Percentiles rank a stretch among this genome's conserved stretches.
Evolutionary conservation across 2,329 filamentous ascomycete genomes (phyloP).

Genomic region (Huntiella abstrusa): DNA sequence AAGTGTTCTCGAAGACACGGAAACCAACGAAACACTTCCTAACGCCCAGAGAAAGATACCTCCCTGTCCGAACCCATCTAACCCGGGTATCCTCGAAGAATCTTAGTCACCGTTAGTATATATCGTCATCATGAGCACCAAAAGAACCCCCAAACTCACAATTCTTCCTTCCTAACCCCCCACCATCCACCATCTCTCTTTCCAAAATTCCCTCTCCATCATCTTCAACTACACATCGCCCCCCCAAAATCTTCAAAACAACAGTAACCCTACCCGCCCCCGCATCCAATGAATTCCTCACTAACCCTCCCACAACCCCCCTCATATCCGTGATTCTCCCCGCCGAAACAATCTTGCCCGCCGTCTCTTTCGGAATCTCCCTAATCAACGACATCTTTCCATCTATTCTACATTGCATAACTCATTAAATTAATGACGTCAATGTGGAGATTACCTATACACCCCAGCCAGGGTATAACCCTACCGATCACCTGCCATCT

Average conservation of each 20-base stretch:
- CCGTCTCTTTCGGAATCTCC: no score
- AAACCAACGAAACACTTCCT: slow-evolving; percentile 55
- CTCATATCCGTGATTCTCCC: slow-evolving; percentile 19
- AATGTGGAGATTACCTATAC: no score
- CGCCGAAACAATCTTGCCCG: no score
- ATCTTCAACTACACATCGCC: slow-evolving; percentile 66
- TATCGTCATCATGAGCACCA: not conserved
- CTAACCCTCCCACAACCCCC: slow-evolving; percentile 48
- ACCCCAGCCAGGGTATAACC: no score
- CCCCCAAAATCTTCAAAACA: slow-evolving; percentile 54
- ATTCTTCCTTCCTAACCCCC: slow-evolving; percentile 54
- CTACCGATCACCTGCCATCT: not conserved
- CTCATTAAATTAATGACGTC: no score
- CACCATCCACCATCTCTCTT: slow-evolving; percentile 48
- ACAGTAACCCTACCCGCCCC: slow-evolving; percentile 48
- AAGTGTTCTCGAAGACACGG: slow-evolving; percentile 24
- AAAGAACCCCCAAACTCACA: slow-evolving; percentile 28
- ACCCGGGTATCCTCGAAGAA: not conserved
- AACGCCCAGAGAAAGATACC: slow-evolving; percentile 66
- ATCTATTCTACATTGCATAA: no score
- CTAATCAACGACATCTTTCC: no score
- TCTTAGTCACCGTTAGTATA: not conserved
- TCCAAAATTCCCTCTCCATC: slow-evolving; percentile 62
- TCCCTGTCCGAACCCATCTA: slow-evolving; percentile 38
- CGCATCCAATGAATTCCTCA: slow-evolving; percentile 77